These are phyloP conservation scores for Candida hungchunana DNA, from an alignment of 805 yeast species.

Conservation along the genomic window DNA sequence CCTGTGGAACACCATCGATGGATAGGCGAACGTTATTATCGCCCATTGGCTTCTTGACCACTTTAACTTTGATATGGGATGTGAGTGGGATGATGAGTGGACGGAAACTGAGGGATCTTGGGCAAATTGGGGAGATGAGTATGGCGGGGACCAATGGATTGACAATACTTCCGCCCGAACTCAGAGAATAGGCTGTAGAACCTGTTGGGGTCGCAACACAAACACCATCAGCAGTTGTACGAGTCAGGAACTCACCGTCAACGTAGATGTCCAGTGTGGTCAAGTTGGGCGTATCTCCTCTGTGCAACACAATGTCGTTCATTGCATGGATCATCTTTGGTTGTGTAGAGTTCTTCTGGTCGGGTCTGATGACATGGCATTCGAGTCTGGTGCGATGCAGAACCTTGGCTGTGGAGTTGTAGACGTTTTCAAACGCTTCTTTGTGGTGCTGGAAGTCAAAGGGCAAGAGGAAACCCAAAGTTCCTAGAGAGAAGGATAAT, in stretches of 20 bases:
- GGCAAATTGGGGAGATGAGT: constrained; percentile 85
- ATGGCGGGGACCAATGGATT: constrained; percentile 85
- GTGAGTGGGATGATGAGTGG: constrained; percentile 80
- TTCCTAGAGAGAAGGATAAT: constrained; percentile 82
- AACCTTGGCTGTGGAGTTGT: constrained; percentile 64
- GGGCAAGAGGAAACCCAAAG: constrained; percentile 85
- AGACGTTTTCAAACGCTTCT: constrained; percentile 61
- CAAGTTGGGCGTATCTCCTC: constrained; percentile 85
- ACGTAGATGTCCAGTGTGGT: constrained; percentile 80
- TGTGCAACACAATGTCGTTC: constrained; percentile 86
- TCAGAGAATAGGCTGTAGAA: constrained; percentile 85
- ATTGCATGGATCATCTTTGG: constrained; percentile 63
- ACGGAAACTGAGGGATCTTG: constrained; percentile 84
- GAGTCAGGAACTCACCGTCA: constrained; percentile 79
- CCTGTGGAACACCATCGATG: constrained; percentile 81
- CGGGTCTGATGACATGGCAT: constrained; percentile 52
- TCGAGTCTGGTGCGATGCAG: constrained; percentile 74
- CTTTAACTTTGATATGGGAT: constrained; percentile 64
- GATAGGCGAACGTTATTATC: constrained; percentile 53
- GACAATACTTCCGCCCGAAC: constrained; percentile 90
- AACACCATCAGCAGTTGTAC: constrained; percentile 91
- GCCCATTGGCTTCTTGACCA: constrained; percentile 41
- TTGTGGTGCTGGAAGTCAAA: constrained; percentile 66
- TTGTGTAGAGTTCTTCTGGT: background rate
- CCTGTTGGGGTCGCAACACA: constrained; percentile 90